phyloP scores from a whole-genome alignment of 306 rosid genomes.

The Purshia tridentata region DNA sequence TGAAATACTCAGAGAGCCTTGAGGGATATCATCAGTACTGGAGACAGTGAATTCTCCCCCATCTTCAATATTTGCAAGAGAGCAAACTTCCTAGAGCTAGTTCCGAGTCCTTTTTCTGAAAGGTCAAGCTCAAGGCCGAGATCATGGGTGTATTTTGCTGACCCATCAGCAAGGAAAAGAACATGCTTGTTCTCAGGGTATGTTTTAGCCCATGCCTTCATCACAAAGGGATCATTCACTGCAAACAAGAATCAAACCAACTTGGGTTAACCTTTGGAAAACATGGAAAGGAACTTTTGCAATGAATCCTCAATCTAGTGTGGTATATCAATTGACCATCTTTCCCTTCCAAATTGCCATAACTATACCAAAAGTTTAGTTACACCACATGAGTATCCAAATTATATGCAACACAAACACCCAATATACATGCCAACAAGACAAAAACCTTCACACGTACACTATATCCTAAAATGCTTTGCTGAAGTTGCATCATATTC shows the following conservation, averaged over 20 bases:
- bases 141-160: slow-evolving; percentile 66
- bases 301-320: no score
- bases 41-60: slow-evolving; percentile 87
- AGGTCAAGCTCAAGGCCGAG: slow-evolving; percentile 94
- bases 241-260: slow-evolving; percentile 13
- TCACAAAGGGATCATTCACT: slow-evolving; percentile 92
- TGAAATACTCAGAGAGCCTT: slow-evolving; percentile 69
- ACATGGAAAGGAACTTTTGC: no score
- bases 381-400: no score
- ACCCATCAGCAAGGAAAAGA: slow-evolving; percentile 93
- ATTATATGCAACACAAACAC: no score
- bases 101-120: slow-evolving; percentile 69
- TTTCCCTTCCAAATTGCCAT: no score
- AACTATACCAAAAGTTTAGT: no score
- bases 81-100: slow-evolving; percentile 76
- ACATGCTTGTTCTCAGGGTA: slow-evolving; percentile 89
- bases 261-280: no score
- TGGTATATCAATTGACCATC: no score
- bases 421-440: no score
- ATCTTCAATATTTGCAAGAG: slow-evolving; percentile 75
- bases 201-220: slow-evolving; percentile 83
- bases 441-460: no score
- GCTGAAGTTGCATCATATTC: neutral
- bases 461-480: no score
- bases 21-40: slow-evolving; percentile 85